Base-by-base conservation (phyloP, 2,329 filamentous ascomycete genomes). In the Pseudogymnoascus sp. region DNA sequence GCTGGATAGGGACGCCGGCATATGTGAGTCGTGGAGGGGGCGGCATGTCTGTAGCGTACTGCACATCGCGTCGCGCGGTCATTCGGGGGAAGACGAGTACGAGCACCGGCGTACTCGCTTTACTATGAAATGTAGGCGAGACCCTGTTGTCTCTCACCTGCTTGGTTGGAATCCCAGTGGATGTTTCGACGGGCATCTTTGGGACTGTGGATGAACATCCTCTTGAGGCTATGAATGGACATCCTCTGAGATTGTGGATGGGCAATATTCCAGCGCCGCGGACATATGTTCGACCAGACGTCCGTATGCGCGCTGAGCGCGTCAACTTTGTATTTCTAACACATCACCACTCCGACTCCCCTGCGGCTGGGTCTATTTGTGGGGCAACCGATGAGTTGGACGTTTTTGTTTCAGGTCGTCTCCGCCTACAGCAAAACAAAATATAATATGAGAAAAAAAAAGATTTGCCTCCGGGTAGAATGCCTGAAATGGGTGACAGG, bases 351-450 rank as follows among this genome's bases (percentile, higher is more conserved):
- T 56, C 50, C 29, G 4, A 8, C 26, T 31, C 8, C 29, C 50
- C 50, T 33, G 29, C 8, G 26, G 26, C 50, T 56, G 50, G 50
- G 50, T 56, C 50, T 56, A 56, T 56, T 56, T 33, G 50, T 56
- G 50, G 50, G 33, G 50, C 50, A 56, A 56, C 47, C 50, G 50
- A 56, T 56, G 50, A 56, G 50, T 33, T 56, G 29, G 50, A 56
- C 50, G 50, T 56, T 56, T 56, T 56, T 56, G 50, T 56, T 56
- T 56, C 50, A 56, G 50, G 50, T 33, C 8, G 26, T 14, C 50
- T 56, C n/a, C 50, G 29, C 50, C 26, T 31, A 4, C 26, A 8
- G 29, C 26, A 56, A 56, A 53, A 56, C 50, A 56, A 56, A 56
- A 33, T 19, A 56, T 56, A 56, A 56, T 56, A 56, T 56, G 16